These are phyloP conservation scores for Akebia trifoliata DNA, from an alignment of 164 flowering plant species.

Conservation along the genomic window DNA sequence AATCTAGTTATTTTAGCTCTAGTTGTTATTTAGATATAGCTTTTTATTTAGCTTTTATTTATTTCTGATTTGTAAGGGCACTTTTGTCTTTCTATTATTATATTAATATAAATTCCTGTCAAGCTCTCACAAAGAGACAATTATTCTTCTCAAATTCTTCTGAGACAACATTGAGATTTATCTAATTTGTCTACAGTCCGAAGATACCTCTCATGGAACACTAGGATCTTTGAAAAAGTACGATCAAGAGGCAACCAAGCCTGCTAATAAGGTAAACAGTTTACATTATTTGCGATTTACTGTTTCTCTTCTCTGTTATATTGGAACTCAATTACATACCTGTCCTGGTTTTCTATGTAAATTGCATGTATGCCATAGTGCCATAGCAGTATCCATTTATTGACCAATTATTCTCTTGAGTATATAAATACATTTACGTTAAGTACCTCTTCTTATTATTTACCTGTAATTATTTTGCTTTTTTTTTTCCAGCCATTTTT, in stretches of 20 bases:
- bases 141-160: too few species aligned
- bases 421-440: too few species aligned
- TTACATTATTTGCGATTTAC: neutral
- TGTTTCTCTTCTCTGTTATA: neutral
- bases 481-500: too few species aligned
- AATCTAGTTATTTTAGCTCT: neutral
- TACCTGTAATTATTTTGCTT: too few species aligned
- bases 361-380: neutral
- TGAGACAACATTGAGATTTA: neutral
- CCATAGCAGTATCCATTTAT: neutral
- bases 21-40: too few species aligned
- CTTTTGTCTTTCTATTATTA: too few species aligned
- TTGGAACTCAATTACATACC: neutral
- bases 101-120: too few species aligned
- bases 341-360: neutral
- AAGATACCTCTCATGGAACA: conserved; percentile 62
- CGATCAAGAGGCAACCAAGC: conserved; percentile 68
- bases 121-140: too few species aligned
- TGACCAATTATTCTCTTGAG: neutral
- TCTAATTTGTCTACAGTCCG: conserved; percentile 40
- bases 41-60: too few species aligned
- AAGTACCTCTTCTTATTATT: too few species aligned
- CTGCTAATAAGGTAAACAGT: conserved; percentile 57
- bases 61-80: too few species aligned
- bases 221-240: conserved; percentile 39